Conservation (phyloP, 306 rosid genomes). For the Quercus mongolica region DNA sequence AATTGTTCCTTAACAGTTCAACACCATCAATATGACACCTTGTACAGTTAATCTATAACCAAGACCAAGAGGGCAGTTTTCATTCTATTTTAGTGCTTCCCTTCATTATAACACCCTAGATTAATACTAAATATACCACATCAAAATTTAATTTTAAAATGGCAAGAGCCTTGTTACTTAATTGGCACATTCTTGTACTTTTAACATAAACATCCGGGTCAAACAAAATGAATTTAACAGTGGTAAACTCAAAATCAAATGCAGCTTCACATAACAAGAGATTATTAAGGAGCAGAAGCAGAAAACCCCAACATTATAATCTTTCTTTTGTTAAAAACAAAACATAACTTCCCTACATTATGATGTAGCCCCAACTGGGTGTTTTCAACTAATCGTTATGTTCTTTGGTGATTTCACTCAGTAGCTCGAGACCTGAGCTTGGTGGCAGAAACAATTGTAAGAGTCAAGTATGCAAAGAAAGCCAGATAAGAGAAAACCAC, state of each 20-base stretch:
- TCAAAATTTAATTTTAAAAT: no score
- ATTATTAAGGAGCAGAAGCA: neutral
- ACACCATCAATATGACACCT: neutral
- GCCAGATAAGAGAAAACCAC: constrained; percentile 48
- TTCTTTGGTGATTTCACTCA: neutral
- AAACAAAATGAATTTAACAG: neutral
- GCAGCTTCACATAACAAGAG: neutral
- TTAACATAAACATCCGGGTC: no score
- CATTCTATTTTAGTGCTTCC: neutral
- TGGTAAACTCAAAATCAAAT: neutral
- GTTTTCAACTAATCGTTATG: neutral
- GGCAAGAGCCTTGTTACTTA: no score
- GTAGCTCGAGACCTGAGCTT: constrained; percentile 13
- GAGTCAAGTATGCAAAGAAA: constrained; percentile 47
- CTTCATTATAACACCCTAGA: neutral
- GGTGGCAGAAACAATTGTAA: constrained; percentile 39
- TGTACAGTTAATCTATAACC: neutral
- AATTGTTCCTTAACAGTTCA: neutral
- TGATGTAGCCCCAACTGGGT: neutral
- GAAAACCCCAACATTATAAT: neutral
- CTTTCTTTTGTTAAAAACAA: neutral
- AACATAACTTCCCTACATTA: neutral
- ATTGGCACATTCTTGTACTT: no score
- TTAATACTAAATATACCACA: no score
- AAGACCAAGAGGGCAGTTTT: no score